Evolutionary conservation across 2,329 filamentous ascomycete species (phyloP).

Genomic region (Verticillium nonalfalfae): DNA sequence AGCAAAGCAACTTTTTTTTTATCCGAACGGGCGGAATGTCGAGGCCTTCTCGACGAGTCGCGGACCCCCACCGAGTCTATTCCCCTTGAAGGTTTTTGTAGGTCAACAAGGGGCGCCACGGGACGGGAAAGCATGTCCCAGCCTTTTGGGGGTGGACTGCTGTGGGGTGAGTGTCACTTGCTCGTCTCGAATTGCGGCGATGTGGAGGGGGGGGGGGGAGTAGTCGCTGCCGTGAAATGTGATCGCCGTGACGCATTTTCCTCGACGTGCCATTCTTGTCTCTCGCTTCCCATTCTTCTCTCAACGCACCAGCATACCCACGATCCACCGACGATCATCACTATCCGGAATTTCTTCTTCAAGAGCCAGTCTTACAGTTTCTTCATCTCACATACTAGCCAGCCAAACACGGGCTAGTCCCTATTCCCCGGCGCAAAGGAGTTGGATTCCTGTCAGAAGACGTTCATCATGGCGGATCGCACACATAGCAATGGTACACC

Average conservation of each 20-base stretch:
- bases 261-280: not conserved
- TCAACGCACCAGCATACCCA: not conserved
- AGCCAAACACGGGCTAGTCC: not conserved
- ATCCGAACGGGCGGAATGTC: not conserved
- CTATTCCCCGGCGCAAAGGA: not conserved
- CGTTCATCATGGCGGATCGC: not conserved
- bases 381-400: not conserved
- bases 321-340: not conserved
- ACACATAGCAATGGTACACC: not conserved
- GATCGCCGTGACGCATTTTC: not conserved
- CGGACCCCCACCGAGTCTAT: not conserved
- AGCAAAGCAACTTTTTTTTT: not conserved
- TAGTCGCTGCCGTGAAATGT: not conserved
- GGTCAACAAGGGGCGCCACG: not conserved
- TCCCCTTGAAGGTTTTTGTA: not conserved
- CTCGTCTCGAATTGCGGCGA: not conserved
- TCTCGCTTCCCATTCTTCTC: not conserved
- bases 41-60: not conserved
- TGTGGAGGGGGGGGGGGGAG: not conserved
- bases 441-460: not conserved
- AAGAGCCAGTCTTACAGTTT: not conserved
- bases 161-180: not conserved
- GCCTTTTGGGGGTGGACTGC: not conserved
- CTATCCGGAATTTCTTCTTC: not conserved
- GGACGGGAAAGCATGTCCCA: not conserved